These are phyloP conservation scores for Kodamaea kaohsiungensis DNA, from an alignment of 805 yeast species.

Conservation along the genomic window DNA sequence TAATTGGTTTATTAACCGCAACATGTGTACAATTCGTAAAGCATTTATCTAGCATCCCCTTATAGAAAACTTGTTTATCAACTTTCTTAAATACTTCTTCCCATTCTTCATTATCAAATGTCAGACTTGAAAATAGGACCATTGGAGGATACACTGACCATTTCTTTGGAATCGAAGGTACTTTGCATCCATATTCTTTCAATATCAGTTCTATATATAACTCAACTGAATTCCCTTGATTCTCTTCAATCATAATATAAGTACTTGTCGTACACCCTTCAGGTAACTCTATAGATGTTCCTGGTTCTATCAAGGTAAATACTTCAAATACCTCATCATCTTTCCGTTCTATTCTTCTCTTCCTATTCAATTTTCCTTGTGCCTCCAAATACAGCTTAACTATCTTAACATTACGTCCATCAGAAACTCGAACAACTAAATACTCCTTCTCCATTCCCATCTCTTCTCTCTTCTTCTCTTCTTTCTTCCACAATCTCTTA, in stretches of 20 bases:
- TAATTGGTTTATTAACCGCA: conserved; percentile 72
- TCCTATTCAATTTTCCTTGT: conserved; percentile 16
- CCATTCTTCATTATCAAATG: conserved; percentile 47
- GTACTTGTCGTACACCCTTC: not conserved
- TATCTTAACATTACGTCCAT: conserved; percentile 15
- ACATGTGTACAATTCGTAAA: conserved; percentile 50
- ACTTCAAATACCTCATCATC: conserved; percentile 11
- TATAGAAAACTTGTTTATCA: conserved; percentile 18
- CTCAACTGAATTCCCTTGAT: not conserved
- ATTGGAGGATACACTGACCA: conserved; percentile 70
- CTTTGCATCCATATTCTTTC: not conserved
- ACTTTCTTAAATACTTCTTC: conserved; percentile 3
- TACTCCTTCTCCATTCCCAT: not conserved
- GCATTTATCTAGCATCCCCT: conserved; percentile 11
- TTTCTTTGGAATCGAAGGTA: conserved; percentile 43
- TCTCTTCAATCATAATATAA: not conserved
- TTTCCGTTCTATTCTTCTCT: conserved; percentile 16
- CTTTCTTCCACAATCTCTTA: too few species aligned
- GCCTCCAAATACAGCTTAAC: conserved; percentile 22
- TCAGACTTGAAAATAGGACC: conserved; percentile 53
- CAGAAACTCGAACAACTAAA: not conserved
- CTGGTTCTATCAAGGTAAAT: conserved; percentile 12
- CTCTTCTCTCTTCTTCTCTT: too few species aligned
- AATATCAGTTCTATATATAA: not conserved
- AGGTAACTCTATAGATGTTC: not conserved